Percentiles rank a stretch among this genome's conserved stretches.
Conservation (phyloP, 1,284 basidiomycete species). For the Trichosporon sp. region DNA sequence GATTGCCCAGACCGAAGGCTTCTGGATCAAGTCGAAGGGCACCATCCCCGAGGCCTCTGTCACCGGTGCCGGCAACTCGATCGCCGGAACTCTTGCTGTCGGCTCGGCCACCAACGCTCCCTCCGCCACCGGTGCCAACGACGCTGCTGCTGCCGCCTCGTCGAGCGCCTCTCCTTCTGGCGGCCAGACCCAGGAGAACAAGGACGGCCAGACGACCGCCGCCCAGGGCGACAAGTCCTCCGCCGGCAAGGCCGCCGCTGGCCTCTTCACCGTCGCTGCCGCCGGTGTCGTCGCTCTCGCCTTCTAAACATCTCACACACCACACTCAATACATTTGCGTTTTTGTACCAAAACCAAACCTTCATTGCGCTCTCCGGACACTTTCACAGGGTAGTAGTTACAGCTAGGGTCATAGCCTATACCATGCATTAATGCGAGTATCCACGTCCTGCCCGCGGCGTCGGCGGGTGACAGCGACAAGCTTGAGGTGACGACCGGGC, state of each 20-base stretch:
- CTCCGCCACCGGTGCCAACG: slow-evolving; percentile 34
- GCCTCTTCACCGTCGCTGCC: slow-evolving; percentile 29
- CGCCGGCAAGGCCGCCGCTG: slow-evolving; percentile 36
- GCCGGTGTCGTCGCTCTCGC: slow-evolving; percentile 37
- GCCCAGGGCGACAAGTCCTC: slow-evolving; percentile 37
- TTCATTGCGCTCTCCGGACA: not conserved
- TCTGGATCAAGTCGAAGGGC: slow-evolving; percentile 28
- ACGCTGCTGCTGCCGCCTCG: slow-evolving; percentile 34
- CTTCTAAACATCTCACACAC: slow-evolving; percentile 19
- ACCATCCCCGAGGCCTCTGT: slow-evolving; percentile 32
- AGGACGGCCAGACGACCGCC: slow-evolving; percentile 15
- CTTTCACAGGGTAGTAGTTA: slow-evolving; percentile 9
- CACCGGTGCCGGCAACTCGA: slow-evolving; percentile 19
- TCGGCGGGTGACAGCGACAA: no score
- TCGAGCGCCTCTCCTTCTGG: slow-evolving; percentile 23
- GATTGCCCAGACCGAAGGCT: slow-evolving; percentile 29
- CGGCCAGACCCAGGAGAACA: slow-evolving; percentile 19
- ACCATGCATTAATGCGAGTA: slow-evolving; percentile 18
- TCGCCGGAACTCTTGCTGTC: slow-evolving; percentile 23
- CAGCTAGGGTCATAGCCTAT: slow-evolving; percentile 7
- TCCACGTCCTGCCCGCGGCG: not conserved
- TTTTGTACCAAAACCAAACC: slow-evolving; percentile 7
- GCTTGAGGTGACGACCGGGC: no score
- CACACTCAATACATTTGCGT: not conserved
- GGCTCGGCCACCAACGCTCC: slow-evolving; percentile 27